phyloP scores from a whole-genome alignment of 2,329 filamentous ascomycete genomes.

The Aspergillus arachidicola region DNA sequence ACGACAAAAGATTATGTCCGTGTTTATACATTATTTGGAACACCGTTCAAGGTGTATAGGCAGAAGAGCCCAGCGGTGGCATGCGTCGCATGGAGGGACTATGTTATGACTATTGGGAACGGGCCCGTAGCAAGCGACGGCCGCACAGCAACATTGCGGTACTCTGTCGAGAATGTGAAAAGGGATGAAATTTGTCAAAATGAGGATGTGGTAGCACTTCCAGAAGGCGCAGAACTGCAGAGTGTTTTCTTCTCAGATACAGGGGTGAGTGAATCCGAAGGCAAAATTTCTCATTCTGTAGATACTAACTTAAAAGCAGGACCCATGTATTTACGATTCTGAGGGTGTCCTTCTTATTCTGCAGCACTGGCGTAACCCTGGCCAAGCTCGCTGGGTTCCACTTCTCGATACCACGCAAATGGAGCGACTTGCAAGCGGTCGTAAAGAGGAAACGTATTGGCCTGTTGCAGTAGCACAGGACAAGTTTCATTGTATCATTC shows the following conservation, averaged over 20 bases:
- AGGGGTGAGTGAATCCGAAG: slow-evolving; percentile 61
- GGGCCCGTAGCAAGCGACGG: slow-evolving; percentile 81
- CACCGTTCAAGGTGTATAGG: slow-evolving; percentile 84
- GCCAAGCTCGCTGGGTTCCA: slow-evolving; percentile 87
- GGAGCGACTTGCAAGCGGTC: slow-evolving; percentile 77
- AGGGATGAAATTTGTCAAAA: slow-evolving; percentile 92
- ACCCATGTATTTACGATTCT: slow-evolving; percentile 95
- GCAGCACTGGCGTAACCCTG: slow-evolving; percentile 84
- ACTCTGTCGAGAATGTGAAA: slow-evolving; percentile 94
- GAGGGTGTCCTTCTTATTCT: slow-evolving; percentile 85
- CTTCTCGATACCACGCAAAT: slow-evolving; percentile 86
- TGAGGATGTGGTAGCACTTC: slow-evolving; percentile 85
- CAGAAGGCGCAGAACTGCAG: slow-evolving; percentile 71
- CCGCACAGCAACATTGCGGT: slow-evolving; percentile 70
- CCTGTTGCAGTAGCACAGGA: slow-evolving; percentile 89
- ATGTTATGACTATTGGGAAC: slow-evolving; percentile 94
- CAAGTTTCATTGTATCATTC: slow-evolving; percentile 97
- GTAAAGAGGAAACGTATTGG: slow-evolving; percentile 90
- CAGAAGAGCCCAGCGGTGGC: slow-evolving; percentile 93
- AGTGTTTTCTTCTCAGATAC: slow-evolving; percentile 90
- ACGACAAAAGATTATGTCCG: slow-evolving; percentile 87
- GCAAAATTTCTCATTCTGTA: not conserved
- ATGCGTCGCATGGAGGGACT: slow-evolving; percentile 92
- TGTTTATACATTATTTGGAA: slow-evolving; percentile 89
- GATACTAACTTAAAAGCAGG: slow-evolving; percentile 50